These are phyloP conservation scores for Platanthera guangdongensis DNA, from an alignment of 106 monocot genomes.

Conservation along the genomic window DNA sequence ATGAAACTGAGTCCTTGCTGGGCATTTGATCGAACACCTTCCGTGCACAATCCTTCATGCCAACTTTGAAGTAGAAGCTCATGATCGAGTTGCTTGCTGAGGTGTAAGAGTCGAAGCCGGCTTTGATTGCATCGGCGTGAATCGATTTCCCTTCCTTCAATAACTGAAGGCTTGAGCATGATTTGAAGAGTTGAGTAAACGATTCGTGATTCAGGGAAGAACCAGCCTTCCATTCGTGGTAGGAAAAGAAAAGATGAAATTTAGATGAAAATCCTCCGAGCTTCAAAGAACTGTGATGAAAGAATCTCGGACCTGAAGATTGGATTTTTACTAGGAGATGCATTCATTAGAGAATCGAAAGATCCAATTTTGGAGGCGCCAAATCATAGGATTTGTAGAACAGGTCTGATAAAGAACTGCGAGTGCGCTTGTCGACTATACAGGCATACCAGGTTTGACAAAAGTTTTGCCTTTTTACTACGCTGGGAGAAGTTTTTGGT, in stretches of 20 bases:
- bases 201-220: constrained; percentile 7
- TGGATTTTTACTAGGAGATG: not conserved
- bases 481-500: too few species aligned
- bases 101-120: constrained; percentile 28
- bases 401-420: too few species aligned
- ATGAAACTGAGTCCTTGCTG: constrained; percentile 63
- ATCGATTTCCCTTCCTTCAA: constrained; percentile 25
- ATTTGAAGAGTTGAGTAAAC: constrained; percentile 49
- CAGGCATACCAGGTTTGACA: too few species aligned
- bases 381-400: too few species aligned
- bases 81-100: constrained; percentile 52
- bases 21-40: constrained; percentile 30
- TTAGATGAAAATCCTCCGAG: not conserved
- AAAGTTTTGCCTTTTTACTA: too few species aligned
- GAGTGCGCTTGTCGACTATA: too few species aligned
- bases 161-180: constrained; percentile 25
- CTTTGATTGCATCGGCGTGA: constrained; percentile 55
- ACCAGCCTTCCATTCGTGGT: constrained; percentile 14
- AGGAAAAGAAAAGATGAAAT: constrained; percentile 16
- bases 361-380: not conserved
- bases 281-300: not conserved
- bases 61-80: constrained; percentile 61
- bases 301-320: not conserved
- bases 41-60: constrained; percentile 31
- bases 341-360: not conserved